Conservation (phyloP, 495 filamentous ascomycete genomes). For the Trichoderma gamsii region DNA sequence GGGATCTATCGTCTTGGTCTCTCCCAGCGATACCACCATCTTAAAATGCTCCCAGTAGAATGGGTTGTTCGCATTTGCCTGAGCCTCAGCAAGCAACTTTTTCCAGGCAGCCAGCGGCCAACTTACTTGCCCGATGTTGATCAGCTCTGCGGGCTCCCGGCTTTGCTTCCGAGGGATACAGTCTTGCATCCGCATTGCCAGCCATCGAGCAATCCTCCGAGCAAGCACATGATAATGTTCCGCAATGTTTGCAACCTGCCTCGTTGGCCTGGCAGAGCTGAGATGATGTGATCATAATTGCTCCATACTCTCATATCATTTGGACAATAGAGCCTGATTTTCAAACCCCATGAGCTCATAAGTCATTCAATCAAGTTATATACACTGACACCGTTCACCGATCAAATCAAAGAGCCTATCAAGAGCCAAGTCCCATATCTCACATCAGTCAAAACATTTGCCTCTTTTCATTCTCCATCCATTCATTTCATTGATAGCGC, state of each 20-base stretch:
- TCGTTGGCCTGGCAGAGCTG: not conserved
- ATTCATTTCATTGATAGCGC: not conserved
- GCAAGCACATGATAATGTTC: not conserved
- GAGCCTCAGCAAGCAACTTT: not conserved
- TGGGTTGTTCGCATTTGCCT: not conserved
- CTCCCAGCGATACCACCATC: too few relatives aligned
- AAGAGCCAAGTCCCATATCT: not conserved
- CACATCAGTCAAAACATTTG: not conserved
- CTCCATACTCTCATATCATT: not conserved
- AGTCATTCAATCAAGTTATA: not conserved
- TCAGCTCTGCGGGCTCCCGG: not conserved
- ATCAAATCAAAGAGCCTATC: not conserved
- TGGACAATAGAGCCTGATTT: not conserved
- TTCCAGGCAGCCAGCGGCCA: not conserved
- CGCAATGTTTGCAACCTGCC: not conserved
- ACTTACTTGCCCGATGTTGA: not conserved
- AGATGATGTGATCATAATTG: not conserved
- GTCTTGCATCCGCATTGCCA: not conserved
- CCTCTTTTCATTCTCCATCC: not conserved
- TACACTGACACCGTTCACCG: not conserved
- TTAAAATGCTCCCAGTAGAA: not conserved
- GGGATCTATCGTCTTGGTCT: too few relatives aligned
- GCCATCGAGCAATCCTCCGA: not conserved
- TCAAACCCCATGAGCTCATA: not conserved
- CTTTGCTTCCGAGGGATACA: not conserved